Evolutionary conservation across 768 basidiomycete genomes (phyloP), one percentile per base, ranked within the genome.

Genomic region (Tylopilus subfusipes): DNA sequence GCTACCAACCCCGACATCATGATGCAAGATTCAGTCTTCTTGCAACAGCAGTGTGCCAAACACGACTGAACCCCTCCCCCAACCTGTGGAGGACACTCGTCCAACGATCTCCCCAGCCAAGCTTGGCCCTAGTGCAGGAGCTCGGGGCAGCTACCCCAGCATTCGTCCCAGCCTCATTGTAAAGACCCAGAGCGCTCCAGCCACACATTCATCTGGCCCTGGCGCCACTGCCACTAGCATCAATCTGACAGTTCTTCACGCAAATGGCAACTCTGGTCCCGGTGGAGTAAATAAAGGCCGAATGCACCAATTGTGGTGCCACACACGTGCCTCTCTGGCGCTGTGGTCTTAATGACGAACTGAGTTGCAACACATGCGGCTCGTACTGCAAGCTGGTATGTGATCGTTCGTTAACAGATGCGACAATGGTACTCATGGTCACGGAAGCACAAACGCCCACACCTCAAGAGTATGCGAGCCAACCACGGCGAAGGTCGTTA

Each of bases 281-380:
- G 79, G 77, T 19, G 81, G 81, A 27, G 78, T 80, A 54, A n/a
- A n/a, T n/a, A n/a, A 93, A 92, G 73, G 88, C 88, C 7, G 91
- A 92, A 62, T 93, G 91, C 64, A 86, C 86, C 7, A 93, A 92
- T 69, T 93, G 90, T 62, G 91, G 90, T 21, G 90, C 90, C 5
- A 93, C 90, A 0, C 90, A 91, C 58, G 93, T 90, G 0, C 90
- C 91, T 8, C 79, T 93, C 25, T 93, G 91, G 90, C 77, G 91
- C 18, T 79, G 90, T 2, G 91, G 90, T 0, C 70, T 93, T 60
- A 93, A 92, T 58, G 91, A 93, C 59, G 90, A 93, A 72, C 69
- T 93, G 53, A 93, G 93, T 62, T 93, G 91, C 66, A 93, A 93
- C 61, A 90, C 90, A 0, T 93, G 90, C 58, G 91, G 90, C 5